Base-by-base conservation (phyloP, 2,329 filamentous ascomycete genomes). In the Apiospora phragmitis region DNA sequence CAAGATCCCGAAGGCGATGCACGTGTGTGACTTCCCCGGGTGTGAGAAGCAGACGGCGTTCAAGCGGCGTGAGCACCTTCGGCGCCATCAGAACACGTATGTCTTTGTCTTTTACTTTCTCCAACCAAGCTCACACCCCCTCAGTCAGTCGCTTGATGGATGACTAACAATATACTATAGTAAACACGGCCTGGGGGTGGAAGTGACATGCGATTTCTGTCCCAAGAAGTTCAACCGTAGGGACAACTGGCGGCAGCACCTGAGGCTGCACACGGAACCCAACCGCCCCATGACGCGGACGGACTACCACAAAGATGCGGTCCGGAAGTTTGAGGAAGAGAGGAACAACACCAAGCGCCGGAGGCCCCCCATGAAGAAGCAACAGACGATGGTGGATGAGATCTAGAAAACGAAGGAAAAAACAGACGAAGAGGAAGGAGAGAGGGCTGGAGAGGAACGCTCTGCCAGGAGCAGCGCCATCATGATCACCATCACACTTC, bases 11-110 rank as follows among this genome's bases (percentile, higher is more conserved):
- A 68, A 51, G 18, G 67, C 43, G 7, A 16, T 49, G 4, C 41
- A 55, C 29, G 16, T 49, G 6, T 68, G 67, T 47, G n/a, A 49
- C 18, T 68, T 21, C 70, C 11, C 74, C 70, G 65, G 71, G 71
- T 49, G 41, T 70, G 65, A 45, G 65, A 66, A 42, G 38, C 65
- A 71, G 62, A 75, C 84, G 74, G 83, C 82, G 0, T 88, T 86
- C 71, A 84, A 85, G 74, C 82, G 87, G 70, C 85, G 84, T 32
- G 87, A 89, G 77, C 87, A 89, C 72, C 78, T 89, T 24, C 89
- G 88, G 79, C 83, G 87, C 38, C 87, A 89, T 75, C 81, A 85
- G 68, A 82, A 83, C 69, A 85, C 85, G 67, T 68, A 68, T 1
- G 67, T 35, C 1, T 38, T n/a, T n/a, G 14, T 24, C 14, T 8